Evolutionary conservation across 192 early-diverging fungal species (phyloP), one percentile per base, ranked within the genome.

Genomic region (Piromyces sp.): DNA sequence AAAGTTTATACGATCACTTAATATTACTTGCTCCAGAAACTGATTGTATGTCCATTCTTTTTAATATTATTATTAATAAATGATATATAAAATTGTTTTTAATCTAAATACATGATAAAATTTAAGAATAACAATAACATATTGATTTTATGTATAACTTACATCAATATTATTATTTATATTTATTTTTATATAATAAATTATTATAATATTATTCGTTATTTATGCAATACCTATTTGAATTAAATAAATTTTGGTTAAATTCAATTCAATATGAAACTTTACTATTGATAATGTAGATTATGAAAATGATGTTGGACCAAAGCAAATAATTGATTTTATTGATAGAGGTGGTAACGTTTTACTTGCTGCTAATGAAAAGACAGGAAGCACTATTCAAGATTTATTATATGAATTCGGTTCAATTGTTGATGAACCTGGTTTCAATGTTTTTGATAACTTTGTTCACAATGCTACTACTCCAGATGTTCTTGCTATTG

Each of bases 271-370:
- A 79, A 33, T 28, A 29, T 80, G 4, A 31, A 82, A 40, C 26
- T 38, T 22, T 36, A 30, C 14, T 3, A 29, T 17, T 40, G 7
- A 1, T 2, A 30, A 30, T n/a, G n/a, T 16, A 82, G 82, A 37
- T 30, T 68, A 81, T 30, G 81, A 30, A 30, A 37, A 82, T 40
- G 82, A 30, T 17, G 11, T 89, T 14, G 82, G 80, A 30, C 86
- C 92, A 16, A 87, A 84, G 26, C 83, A 89, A 40, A 86, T 99
- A 26, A 86, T 96, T 42, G 89, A 95, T 79, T 99, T 96, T 85
- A 90, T 98, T 58, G 92, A 96, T 79, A 88, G 91, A 30, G 97
- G 96, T 37, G 98, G 97, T 29, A 99, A 98, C 85, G 85, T 98
- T 33, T 51, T 99, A 9, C 80, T 96, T 17, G 94, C 92, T 7